A percentile compares a stretch with the other conserved stretches of the same genome.
phyloP scores from a whole-genome alignment of 108 stramenopile genomes.

The Pseudonitzschia pungens region DNA sequence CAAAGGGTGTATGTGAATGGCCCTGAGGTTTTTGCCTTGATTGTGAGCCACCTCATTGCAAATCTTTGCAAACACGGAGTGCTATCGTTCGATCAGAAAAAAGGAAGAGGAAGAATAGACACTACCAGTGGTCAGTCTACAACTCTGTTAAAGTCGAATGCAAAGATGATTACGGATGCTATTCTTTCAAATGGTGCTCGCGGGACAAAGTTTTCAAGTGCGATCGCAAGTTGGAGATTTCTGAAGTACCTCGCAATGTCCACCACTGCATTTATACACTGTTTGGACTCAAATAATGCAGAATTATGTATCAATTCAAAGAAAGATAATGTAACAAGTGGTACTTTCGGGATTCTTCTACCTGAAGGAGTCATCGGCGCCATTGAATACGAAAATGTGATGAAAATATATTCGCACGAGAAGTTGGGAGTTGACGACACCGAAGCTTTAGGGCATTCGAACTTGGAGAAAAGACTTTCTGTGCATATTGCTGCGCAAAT shows the following conservation, averaged over 20 bases:
- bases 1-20: slow-evolving; percentile 77
- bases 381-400: slow-evolving; percentile 10
- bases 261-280: slow-evolving; percentile 62
- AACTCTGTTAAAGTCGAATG: slow-evolving; percentile 64
- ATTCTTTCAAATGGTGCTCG: slow-evolving; percentile 63
- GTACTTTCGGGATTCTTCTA: slow-evolving; percentile 67
- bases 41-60: slow-evolving; percentile 73
- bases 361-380: slow-evolving; percentile 50
- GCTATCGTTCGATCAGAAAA: slow-evolving; percentile 40
- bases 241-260: slow-evolving; percentile 68
- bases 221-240: slow-evolving; percentile 76
- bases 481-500: slow-evolving; percentile 66
- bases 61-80: slow-evolving; percentile 70
- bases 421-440: neutral
- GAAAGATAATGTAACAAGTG: slow-evolving; percentile 54
- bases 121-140: slow-evolving; percentile 20
- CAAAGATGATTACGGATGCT: slow-evolving; percentile 73
- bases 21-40: slow-evolving; percentile 60
- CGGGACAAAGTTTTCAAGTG: slow-evolving; percentile 62
- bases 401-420: neutral
- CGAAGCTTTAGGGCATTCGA: neutral
- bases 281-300: slow-evolving; percentile 60
- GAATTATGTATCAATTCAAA: slow-evolving; percentile 46
- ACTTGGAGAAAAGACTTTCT: slow-evolving; percentile 31
- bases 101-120: slow-evolving; percentile 13